phyloP scores from a whole-genome alignment of 2,329 filamentous ascomycete genomes.

The Chrysosporium queenslandicum region DNA sequence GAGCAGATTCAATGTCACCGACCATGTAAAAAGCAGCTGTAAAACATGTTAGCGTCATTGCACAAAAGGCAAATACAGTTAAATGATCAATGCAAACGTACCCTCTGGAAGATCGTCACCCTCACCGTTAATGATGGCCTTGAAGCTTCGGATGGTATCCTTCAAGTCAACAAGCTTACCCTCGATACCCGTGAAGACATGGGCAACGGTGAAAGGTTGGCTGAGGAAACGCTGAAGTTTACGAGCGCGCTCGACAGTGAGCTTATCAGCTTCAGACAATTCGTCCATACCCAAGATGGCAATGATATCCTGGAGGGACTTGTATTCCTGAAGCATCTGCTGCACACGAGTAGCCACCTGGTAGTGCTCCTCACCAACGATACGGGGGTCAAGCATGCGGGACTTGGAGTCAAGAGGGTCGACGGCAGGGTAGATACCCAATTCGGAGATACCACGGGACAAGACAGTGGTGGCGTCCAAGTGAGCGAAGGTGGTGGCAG shows the following conservation, averaged over 20 bases:
- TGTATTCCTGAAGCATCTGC: slow-evolving; percentile 99
- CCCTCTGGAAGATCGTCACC: slow-evolving; percentile 91
- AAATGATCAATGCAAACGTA: slow-evolving; percentile 39
- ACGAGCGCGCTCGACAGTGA: slow-evolving; percentile 99
- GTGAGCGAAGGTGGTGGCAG: slow-evolving; percentile 98
- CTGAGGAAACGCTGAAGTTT: slow-evolving; percentile 99
- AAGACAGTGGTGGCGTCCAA: slow-evolving; percentile 99
- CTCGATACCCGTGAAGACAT: slow-evolving; percentile 70
- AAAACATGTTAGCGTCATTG: slow-evolving; percentile 8
- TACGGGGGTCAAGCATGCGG: slow-evolving; percentile 97
- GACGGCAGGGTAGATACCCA: slow-evolving; percentile 99
- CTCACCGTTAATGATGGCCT: slow-evolving; percentile 90
- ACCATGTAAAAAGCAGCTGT: slow-evolving; percentile 86
- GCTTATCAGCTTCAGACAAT: slow-evolving; percentile 96
- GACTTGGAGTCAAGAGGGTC: slow-evolving; percentile 99
- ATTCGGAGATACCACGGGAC: slow-evolving; percentile 99
- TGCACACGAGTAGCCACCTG: slow-evolving; percentile 86
- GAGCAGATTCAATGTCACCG: slow-evolving; percentile 85
- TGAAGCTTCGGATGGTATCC: slow-evolving; percentile 96
- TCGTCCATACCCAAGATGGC: slow-evolving; percentile 99
- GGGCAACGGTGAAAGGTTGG: slow-evolving; percentile 91
- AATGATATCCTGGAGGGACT: slow-evolving; percentile 99
- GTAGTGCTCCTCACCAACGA: slow-evolving; percentile 98
- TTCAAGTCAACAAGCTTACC: slow-evolving; percentile 95
- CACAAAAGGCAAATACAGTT: background rate